Percentiles rank a stretch among this genome's conserved stretches.
These are phyloP conservation scores for Quercus wislizeni DNA, from an alignment of 306 rosid genomes.

Conservation along the genomic window DNA sequence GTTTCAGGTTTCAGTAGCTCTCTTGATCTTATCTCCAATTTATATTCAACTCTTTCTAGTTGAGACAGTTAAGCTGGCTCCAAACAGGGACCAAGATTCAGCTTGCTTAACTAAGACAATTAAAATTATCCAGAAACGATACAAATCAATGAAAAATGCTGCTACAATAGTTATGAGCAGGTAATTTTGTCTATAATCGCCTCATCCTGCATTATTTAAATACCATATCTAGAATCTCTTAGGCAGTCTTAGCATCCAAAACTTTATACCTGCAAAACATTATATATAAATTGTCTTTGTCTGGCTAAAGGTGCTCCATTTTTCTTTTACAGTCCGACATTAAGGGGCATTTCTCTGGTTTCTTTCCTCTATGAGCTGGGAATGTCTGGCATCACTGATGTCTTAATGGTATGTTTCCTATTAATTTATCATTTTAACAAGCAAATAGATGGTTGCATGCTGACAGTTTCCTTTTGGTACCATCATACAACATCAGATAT, in stretches of 20 bases:
- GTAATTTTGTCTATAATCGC: slow-evolving; percentile 22
- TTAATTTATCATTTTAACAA: not conserved
- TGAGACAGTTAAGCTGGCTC: slow-evolving; percentile 44
- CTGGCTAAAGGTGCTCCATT: not conserved
- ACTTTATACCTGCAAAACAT: not conserved
- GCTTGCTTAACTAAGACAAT: slow-evolving; percentile 41
- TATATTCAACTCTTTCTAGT: slow-evolving; percentile 64
- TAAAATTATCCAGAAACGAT: slow-evolving; percentile 44
- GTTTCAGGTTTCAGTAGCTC: slow-evolving; percentile 62
- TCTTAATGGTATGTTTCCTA: slow-evolving; percentile 53
- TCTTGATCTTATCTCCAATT: slow-evolving; percentile 53
- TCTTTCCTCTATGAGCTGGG: slow-evolving; percentile 82
- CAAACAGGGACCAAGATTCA: slow-evolving; percentile 23
- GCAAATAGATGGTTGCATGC: too few species aligned
- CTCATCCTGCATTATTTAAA: not conserved
- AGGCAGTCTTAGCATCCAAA: not conserved
- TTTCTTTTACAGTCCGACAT: slow-evolving; percentile 56
- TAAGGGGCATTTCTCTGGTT: slow-evolving; percentile 64
- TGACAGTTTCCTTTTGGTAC: too few species aligned
- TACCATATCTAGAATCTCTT: not conserved
- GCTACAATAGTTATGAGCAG: slow-evolving; percentile 57
- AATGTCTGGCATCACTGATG: slow-evolving; percentile 62
- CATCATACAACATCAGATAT: too few species aligned
- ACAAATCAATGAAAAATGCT: slow-evolving; percentile 58
- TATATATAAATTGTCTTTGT: not conserved